phyloP scores from a whole-genome alignment of 768 basidiomycete species.

The Lentinula boryana region DNA sequence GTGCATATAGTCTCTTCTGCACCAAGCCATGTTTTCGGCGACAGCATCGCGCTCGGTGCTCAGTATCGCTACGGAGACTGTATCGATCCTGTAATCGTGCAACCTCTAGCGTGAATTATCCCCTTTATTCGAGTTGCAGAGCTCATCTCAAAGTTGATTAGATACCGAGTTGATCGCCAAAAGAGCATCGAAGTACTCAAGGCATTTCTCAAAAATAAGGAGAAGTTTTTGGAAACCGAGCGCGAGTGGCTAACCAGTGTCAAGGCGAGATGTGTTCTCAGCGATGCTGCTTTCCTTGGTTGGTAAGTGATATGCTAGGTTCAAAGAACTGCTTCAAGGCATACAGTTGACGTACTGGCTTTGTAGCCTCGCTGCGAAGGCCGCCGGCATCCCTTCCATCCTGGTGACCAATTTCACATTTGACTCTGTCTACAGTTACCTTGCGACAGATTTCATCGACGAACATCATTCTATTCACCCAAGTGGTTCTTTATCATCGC shows the following conservation, averaged over 20 bases:
- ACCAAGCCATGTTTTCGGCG: constrained; percentile 62
- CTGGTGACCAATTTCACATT: constrained; percentile 82
- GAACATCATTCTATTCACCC: constrained; percentile 16
- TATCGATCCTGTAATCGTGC: constrained; percentile 77
- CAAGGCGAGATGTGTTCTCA: constrained; percentile 55
- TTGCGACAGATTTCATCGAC: constrained; percentile 53
- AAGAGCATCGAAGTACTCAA: constrained; percentile 61
- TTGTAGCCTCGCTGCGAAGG: constrained; percentile 57
- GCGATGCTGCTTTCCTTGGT: constrained; percentile 74
- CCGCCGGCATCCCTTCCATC: constrained; percentile 59
- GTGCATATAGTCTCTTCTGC: constrained; percentile 72
- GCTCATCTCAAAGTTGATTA: constrained; percentile 16
- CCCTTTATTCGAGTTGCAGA: background rate
- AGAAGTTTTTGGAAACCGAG: constrained; percentile 49
- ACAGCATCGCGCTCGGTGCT: constrained; percentile 58
- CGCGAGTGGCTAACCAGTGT: constrained; percentile 48
- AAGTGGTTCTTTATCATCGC: constrained; percentile 17
- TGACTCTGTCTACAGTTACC: constrained; percentile 77
- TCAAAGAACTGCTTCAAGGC: background rate
- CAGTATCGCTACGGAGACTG: constrained; percentile 56
- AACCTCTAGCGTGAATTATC: constrained; percentile 64
- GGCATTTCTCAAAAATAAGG: constrained; percentile 51
- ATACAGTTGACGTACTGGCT: too few relatives aligned
- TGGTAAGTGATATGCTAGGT: constrained; percentile 41
- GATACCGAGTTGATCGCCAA: constrained; percentile 68